Base-by-base conservation (phyloP, 768 basidiomycete genomes). In the Mycena vulgaris region DNA sequence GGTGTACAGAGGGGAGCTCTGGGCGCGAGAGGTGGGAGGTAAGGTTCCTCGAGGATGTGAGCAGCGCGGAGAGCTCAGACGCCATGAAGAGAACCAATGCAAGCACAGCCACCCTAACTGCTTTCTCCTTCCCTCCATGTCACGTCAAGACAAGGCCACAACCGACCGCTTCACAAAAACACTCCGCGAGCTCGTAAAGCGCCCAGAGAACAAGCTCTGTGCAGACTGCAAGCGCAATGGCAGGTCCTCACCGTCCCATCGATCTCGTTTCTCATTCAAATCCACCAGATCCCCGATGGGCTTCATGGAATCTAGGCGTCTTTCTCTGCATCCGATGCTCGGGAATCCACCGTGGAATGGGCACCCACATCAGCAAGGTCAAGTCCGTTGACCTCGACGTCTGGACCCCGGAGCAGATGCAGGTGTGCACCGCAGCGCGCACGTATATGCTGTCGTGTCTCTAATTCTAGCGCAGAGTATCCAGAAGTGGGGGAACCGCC, bases 391-490 rank as follows among this genome's bases (percentile, higher is more conserved):
- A 99, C 83, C 90, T 99, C 62, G 97, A 99, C 76, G 90, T 94
- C 21, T 99, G 97, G 97, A 97, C 95, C 10, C 95, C 95, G 3
- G 96, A 98, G 71, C 97, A 99, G 83, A 97, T 99, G 93, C 90
- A 92, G 83, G 96, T 96, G 75, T 17, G 7, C 56, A 27, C 33
- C 28, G 23, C 52, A 62, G 57, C 17, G 61, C 16, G 63, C 56
- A 21, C 47, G n/a, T 19, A 19, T 23, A 51, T 39, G 9, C 17
- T 17, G 3, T 31, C 35, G n/a, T 30, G 19, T 51, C 19, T 55
- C 40, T 52, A 27, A 25, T 23, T 9, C 19, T 14, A 42, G 21
- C 58, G 2, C 55, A 73, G 72, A 73, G 68, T 37, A 92, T 99
- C 60, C 91, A 94, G 79, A 94, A 93, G 79, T 99, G 97, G 97